Base-by-base conservation (phyloP, 495 filamentous ascomycete genomes). In the Hypoxylon fuscum region DNA sequence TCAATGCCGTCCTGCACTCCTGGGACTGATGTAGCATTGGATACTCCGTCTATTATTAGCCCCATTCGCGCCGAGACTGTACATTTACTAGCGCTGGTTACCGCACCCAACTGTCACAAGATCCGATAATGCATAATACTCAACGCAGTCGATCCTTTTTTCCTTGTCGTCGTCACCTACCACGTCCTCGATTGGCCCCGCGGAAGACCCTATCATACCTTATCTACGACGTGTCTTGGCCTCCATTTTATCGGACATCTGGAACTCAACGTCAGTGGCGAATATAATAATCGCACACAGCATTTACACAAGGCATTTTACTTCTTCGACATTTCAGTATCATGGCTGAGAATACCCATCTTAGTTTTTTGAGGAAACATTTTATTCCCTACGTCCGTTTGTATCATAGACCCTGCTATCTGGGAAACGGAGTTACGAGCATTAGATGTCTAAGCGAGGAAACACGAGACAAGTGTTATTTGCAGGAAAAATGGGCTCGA, bases 111-210 rank as follows among this genome's bases (percentile, higher is more conserved):
- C 27, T 32, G 9, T 27, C 18, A 3, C 45, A 56, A 49, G 48
- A 66, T 56, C 18, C 42, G 47, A 72, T 70, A 72, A 72, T 72
- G 64, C 67, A 70, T 72, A 72, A 70, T 72, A 62, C 22, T 68
- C 55, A 55, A 55, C 58, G 14, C 55, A 54, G 64, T 66, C 66
- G 41, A 63, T 68, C 60, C 31, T 62, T 65, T 23, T 52, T 57
- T 61, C 56, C 48, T 61, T 66, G 27, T 43, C 29, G 42, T 47
- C 59, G 46, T 46, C 55, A 51, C 34, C 27, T 43, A 48, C 38
- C 21, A 23, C 53, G 50, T 46, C 57, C 48, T 50, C n/a, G 51
- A 51, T 47, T 50, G 31, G 45, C 32, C 59, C 44, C 25, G 51
- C 54, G 37, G 10, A 56, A 46, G 25, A 6, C 38, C 2, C 31